phyloP scores from a whole-genome alignment of 495 filamentous ascomycete species.

The Talaromyces proteolyticus region DNA sequence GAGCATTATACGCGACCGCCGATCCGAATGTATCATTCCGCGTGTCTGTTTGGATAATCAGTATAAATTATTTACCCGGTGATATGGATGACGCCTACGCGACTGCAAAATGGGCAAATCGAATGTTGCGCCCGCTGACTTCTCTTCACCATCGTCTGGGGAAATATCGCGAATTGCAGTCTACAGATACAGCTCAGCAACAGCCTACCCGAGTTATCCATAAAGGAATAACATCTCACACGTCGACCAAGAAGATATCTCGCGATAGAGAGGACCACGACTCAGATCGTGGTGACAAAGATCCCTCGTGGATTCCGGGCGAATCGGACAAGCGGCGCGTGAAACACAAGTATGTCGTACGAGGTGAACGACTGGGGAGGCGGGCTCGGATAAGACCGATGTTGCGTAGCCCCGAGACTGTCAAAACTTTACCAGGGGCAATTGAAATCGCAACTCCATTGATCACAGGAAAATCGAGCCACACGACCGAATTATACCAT shows the following conservation, averaged over 20 bases:
- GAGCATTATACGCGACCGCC: neutral
- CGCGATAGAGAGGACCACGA: constrained; percentile 12
- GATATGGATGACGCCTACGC: constrained; percentile 36
- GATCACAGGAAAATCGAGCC: constrained; percentile 29
- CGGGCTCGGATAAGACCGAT: constrained; percentile 23
- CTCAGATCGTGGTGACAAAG: constrained; percentile 34
- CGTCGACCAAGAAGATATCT: neutral
- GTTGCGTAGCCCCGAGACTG: constrained; percentile 32
- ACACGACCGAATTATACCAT: neutral
- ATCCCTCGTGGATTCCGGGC: constrained; percentile 41
- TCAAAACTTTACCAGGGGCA: constrained; percentile 34
- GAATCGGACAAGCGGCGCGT: constrained; percentile 27
- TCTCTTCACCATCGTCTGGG: constrained; percentile 39
- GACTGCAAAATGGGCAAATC: constrained; percentile 43
- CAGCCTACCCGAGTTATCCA: constrained; percentile 11
- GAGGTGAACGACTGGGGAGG: constrained; percentile 17
- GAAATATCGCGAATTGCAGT: constrained; percentile 34
- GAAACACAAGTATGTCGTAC: constrained; percentile 31
- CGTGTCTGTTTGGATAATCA: neutral
- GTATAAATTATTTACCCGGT: neutral
- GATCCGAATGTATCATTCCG: neutral
- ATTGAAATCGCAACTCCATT: constrained; percentile 41
- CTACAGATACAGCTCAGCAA: constrained; percentile 24
- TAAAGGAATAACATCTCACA: neutral
- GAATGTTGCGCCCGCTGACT: constrained; percentile 40